Evolutionary conservation across 2,329 filamentous ascomycete species (phyloP).

Genomic region (Verruconis gallopava): DNA sequence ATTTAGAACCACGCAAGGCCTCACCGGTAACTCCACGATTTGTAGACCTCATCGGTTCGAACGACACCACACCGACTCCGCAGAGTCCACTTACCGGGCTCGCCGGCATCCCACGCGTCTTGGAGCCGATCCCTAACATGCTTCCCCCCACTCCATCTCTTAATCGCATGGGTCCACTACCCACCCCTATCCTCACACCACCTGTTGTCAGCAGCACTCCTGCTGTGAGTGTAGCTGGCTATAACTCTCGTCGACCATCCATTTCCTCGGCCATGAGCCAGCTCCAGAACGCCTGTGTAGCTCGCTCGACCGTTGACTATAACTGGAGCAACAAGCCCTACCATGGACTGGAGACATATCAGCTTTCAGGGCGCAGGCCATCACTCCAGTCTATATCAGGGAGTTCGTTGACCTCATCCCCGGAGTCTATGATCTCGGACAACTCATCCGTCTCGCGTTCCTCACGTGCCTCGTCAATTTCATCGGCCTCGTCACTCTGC

Average conservation of each 20-base stretch:
- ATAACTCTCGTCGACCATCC: conserved; percentile 39
- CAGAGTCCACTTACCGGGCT: conserved; percentile 18
- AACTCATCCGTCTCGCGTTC: conserved; percentile 36
- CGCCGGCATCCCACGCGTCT: conserved; percentile 31
- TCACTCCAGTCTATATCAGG: conserved; percentile 39
- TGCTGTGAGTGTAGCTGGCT: conserved; percentile 44
- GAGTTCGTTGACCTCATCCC: conserved; percentile 43
- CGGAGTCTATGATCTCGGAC: conserved; percentile 53
- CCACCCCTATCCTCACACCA: conserved; percentile 50
- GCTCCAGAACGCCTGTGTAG: conserved; percentile 40
- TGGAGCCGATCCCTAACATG: conserved; percentile 39
- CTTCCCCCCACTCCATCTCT: conserved; percentile 41
- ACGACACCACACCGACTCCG: neutral
- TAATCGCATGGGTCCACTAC: conserved; percentile 41
- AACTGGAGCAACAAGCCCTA: conserved; percentile 5
- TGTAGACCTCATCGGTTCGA: neutral
- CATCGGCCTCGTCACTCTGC: conserved; percentile 36
- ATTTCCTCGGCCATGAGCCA: conserved; percentile 47
- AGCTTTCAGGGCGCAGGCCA: conserved; percentile 28
- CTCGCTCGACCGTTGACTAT: conserved; percentile 29
- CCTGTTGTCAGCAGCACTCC: conserved; percentile 43
- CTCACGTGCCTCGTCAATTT: conserved; percentile 42
- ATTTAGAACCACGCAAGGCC: neutral
- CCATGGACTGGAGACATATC: conserved; percentile 33
- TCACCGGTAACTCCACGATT: neutral